Percentiles rank a stretch among this genome's conserved stretches.
These are phyloP conservation scores for Pseudozyma sp. DNA, from an alignment of 1,284 basidiomycete species.

Conservation along the genomic window DNA sequence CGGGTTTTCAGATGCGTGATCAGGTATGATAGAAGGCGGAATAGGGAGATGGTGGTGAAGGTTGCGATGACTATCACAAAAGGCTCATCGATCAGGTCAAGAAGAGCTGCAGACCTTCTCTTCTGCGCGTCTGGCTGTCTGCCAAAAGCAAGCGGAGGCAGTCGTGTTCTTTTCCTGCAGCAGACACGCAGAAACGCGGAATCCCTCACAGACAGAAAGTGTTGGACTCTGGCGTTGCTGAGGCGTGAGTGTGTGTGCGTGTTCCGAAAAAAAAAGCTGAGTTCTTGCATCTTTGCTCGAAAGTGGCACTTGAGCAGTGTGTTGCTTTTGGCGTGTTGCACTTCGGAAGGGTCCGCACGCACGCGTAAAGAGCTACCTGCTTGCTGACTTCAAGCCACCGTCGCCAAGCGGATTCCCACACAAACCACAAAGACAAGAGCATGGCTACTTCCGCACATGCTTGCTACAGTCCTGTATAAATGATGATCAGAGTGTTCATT, in stretches of 20 bases:
- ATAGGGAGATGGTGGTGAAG: background rate
- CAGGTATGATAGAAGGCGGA: background rate
- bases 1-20: background rate
- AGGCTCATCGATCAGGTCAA: background rate
- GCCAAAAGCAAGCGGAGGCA: background rate
- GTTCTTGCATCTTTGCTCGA: background rate
- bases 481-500: background rate
- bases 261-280: slow-evolving; percentile 9
- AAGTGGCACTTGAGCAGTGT: slow-evolving; percentile 1
- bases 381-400: background rate
- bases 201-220: background rate
- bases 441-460: too few relatives aligned
- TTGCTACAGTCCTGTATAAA: too few relatives aligned
- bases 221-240: slow-evolving; percentile 6
- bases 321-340: slow-evolving; percentile 1
- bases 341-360: too few relatives aligned
- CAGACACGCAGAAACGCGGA: background rate
- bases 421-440: too few relatives aligned
- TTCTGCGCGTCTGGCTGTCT: background rate
- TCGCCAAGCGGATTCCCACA: too few relatives aligned
- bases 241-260: background rate
- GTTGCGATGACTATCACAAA: background rate
- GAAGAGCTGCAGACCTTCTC: background rate
- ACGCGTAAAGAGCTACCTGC: slow-evolving; percentile 13
- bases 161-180: background rate